Base-by-base conservation (phyloP, 164 flowering plant species). In the Tinospora cordifolia region DNA sequence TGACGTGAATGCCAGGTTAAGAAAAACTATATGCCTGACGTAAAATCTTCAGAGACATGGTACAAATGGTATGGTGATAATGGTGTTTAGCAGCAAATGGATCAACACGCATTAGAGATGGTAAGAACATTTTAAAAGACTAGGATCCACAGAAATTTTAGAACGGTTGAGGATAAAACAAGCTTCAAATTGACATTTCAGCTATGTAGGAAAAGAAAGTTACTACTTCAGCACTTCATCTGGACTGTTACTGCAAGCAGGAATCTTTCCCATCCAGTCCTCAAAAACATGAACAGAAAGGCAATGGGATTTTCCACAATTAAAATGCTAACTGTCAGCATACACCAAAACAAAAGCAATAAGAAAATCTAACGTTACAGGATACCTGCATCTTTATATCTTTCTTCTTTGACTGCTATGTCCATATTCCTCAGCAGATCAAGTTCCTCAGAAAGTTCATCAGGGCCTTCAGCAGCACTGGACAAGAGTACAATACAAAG, bases 331-430 rank as follows among this genome's bases (percentile, higher is more conserved):
- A 10, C 9, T 8, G 30, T 25, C 44, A 2, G 21, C 14, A 62
- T 38, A 11, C 15, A 19, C 14, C 47, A 62, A 0, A 24, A 34
- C 7, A 11, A 38, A 26, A 36, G 60, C 9, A 41, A 19, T 6
- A 8, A 8, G n/a, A 22, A 22, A 34, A 21, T 41, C 25, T 71
- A 39, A 38, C 12, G 21, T 3, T 22, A 64, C 22, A 19, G 40
- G 8, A 27, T 82, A 90, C 96, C 97, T 84, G 97, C 97, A 80
- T 89, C 97, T 38, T n/a, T 74, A 80, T 84, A 91, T 65, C 91
- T 81, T 79, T 91, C 97, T 72, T 89, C 91, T 69, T 74, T 66
- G 66, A 76, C 77, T 51, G 94, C 92, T 67, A 84, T 40, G 70
- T 79, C 78, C 85, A 91, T 80, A 70, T 78, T 88, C 69, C 67